These are phyloP conservation scores for Musa acuminata DNA, from an alignment of 176 grass and related monocot genomes.

Conservation along the genomic window DNA sequence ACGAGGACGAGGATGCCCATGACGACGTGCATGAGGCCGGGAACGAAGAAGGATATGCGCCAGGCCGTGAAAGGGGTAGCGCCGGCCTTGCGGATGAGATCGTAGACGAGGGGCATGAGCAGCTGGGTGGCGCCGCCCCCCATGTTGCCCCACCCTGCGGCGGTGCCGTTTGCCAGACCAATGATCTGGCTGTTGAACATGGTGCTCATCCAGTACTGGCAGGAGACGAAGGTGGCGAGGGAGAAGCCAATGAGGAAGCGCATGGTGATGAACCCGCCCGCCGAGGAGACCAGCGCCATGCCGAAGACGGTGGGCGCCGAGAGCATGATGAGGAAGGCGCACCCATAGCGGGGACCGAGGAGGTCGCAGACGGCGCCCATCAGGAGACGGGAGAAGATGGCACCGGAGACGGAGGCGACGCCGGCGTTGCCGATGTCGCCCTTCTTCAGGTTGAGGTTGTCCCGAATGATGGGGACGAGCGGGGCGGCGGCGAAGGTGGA, in stretches of 20 bases:
- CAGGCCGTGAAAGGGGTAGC: conserved; percentile 45
- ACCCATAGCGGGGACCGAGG: conserved; percentile 62
- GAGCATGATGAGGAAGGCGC: conserved; percentile 74
- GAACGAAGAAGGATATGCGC: conserved; percentile 70
- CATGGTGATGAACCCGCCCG: conserved; percentile 37
- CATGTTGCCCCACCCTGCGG: conserved; percentile 73
- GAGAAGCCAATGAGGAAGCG: conserved; percentile 84
- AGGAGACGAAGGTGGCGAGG: conserved; percentile 65
- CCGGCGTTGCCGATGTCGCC: conserved; percentile 78
- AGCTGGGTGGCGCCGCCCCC: conserved; percentile 87
- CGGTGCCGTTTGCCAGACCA: conserved; percentile 48
- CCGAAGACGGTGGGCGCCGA: conserved; percentile 60
- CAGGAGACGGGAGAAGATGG: conserved; percentile 76
- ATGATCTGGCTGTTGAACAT: conserved; percentile 95
- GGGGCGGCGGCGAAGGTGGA: conserved; percentile 83
- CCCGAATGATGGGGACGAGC: conserved; percentile 65
- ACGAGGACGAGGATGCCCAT: conserved; percentile 65
- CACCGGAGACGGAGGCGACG: conserved; percentile 64
- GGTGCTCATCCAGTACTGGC: conserved; percentile 92
- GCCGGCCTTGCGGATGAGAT: conserved; percentile 45
- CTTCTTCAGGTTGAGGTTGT: conserved; percentile 59
- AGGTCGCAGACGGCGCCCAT: conserved; percentile 84
- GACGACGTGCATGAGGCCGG: conserved; percentile 43
- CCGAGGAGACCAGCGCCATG: conserved; percentile 46
- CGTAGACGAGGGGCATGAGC: conserved; percentile 82